Percentiles rank a stretch among this genome's conserved stretches.
phyloP scores from a whole-genome alignment of 176 grass and related monocot species.

The Oryza rufipogon region DNA sequence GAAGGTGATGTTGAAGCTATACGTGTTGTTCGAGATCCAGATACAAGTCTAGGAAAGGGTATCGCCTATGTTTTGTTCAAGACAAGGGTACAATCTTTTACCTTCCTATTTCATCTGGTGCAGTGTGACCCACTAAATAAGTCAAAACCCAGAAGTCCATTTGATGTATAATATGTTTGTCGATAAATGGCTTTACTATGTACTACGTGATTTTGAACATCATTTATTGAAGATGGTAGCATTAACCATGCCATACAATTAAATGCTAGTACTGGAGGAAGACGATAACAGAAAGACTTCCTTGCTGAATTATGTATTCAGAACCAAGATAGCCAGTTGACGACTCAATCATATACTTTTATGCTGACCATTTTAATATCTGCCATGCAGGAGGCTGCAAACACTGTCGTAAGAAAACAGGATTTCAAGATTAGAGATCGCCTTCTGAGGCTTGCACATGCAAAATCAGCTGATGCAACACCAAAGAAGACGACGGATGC shows the following conservation, averaged over 20 bases:
- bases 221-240: neutral
- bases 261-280: constrained; percentile 5
- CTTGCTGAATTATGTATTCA: constrained; percentile 13
- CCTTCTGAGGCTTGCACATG: constrained; percentile 66
- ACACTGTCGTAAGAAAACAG: constrained; percentile 50
- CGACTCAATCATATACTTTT: neutral
- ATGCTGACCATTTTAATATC: neutral
- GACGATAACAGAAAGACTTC: neutral
- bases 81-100: constrained; percentile 72
- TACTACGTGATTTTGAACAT: neutral
- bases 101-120: constrained; percentile 8
- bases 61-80: constrained; percentile 95
- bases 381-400: constrained; percentile 69
- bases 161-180: neutral
- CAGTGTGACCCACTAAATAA: neutral
- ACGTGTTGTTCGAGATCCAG: constrained; percentile 85
- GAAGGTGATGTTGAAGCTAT: constrained; percentile 78
- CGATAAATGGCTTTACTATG: neutral
- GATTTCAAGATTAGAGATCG: constrained; percentile 74
- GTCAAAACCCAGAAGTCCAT: neutral
- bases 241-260: neutral
- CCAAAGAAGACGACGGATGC: constrained; percentile 37
- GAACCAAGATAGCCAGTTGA: neutral
- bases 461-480: constrained; percentile 50
- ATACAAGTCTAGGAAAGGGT: constrained; percentile 83